These are phyloP conservation scores for Brassica incana DNA, from an alignment of 345 rosid species.

Conservation along the genomic window DNA sequence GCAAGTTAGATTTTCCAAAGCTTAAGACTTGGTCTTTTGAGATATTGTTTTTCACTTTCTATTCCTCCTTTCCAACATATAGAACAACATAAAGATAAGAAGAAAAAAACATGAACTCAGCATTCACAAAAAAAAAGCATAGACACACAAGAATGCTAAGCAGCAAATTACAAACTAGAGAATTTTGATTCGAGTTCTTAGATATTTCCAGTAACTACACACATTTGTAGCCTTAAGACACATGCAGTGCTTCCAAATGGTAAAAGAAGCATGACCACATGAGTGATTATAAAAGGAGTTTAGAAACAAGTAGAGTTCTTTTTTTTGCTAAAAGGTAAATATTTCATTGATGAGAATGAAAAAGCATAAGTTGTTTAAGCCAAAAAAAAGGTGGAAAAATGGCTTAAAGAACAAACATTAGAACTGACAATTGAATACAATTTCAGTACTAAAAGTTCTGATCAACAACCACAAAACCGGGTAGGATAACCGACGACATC, in stretches of 20 bases:
- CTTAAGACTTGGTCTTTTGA: not conserved
- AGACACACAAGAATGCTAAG: slow-evolving; percentile 1
- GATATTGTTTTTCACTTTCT: slow-evolving; percentile 2
- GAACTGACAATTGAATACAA: no score
- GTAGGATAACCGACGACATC: no score
- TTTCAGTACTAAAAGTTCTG: no score
- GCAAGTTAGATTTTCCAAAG: not conserved
- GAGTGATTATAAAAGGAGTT: not conserved
- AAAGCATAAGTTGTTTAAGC: no score
- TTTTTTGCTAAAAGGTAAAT: no score
- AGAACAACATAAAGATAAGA: not conserved
- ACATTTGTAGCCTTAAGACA: not conserved
- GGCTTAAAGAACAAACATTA: no score
- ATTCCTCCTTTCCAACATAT: not conserved
- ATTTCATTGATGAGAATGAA: no score
- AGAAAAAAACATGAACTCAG: not conserved
- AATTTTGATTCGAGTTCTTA: not conserved
- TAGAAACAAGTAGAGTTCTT: not conserved
- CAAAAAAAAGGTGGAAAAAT: no score
- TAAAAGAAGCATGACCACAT: not conserved
- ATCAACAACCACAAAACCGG: no score
- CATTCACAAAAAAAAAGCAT: slow-evolving; percentile 2
- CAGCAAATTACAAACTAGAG: not conserved
- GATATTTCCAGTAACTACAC: not conserved
- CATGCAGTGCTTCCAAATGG: slow-evolving; percentile 43